These are phyloP conservation scores for Carex arenaria DNA, from an alignment of 202 grass and related monocot genomes.

Conservation along the genomic window DNA sequence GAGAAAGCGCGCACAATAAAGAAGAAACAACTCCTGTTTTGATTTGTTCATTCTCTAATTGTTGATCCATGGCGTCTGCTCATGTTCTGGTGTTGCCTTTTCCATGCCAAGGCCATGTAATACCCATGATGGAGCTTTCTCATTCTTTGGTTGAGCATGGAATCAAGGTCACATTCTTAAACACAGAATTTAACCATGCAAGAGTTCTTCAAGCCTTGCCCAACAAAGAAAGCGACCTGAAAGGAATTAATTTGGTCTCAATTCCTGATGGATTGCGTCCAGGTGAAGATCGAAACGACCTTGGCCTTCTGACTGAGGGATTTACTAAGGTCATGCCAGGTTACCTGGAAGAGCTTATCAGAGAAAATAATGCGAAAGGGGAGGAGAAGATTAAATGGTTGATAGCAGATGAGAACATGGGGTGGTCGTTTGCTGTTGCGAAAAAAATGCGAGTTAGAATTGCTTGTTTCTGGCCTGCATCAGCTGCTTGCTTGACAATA, in stretches of 20 bases:
- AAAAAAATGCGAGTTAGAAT: constrained; percentile 41
- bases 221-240: background rate
- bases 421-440: constrained; percentile 35
- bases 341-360: constrained; percentile 27
- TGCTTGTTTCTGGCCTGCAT: constrained; percentile 36
- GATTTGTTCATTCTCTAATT: background rate
- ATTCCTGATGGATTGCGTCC: constrained; percentile 45
- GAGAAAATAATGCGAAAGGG: constrained; percentile 24
- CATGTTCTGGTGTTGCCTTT: constrained; percentile 39
- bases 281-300: constrained; percentile 46
- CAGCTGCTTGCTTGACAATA: constrained; percentile 28
- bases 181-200: constrained; percentile 44
- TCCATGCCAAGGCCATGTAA: constrained; percentile 52
- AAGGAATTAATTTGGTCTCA: constrained; percentile 30
- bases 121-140: constrained; percentile 50
- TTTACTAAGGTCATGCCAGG: constrained; percentile 34
- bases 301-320: constrained; percentile 31
- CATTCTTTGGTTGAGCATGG: constrained; percentile 47
- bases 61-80: constrained; percentile 16
- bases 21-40: background rate
- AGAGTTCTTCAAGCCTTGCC: constrained; percentile 21
- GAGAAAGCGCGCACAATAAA: background rate
- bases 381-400: constrained; percentile 31
- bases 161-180: constrained; percentile 54
- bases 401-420: constrained; percentile 43